Conservation (phyloP, 805 yeast genomes). For the Monosporozyma servazzii region DNA sequence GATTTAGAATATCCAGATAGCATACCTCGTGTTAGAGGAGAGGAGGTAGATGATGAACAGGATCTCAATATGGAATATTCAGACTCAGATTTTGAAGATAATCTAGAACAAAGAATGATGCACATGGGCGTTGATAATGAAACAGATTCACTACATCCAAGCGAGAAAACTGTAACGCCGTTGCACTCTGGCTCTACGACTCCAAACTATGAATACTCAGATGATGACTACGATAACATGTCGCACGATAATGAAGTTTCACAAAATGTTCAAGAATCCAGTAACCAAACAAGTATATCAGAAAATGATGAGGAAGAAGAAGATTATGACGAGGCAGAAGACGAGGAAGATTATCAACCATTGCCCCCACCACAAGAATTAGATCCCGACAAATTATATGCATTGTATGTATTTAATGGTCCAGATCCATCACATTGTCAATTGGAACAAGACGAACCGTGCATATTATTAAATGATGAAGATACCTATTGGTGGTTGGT, state of each 20-base stretch:
- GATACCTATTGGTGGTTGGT: conserved; percentile 98
- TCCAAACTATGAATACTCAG: conserved; percentile 3
- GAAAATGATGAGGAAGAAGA: conserved; percentile 11
- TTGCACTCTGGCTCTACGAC: not conserved
- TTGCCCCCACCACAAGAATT: conserved; percentile 64
- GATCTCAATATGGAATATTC: conserved; percentile 20
- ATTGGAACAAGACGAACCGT: conserved; percentile 71
- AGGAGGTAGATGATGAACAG: not conserved
- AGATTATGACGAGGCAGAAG: conserved; percentile 19
- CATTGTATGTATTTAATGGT: conserved; percentile 78
- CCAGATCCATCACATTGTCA: conserved; percentile 91
- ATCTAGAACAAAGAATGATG: conserved; percentile 24
- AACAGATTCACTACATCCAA: conserved; percentile 2
- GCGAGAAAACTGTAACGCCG: conserved; percentile 1
- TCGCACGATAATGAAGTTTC: conserved; percentile 3
- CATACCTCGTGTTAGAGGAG: not conserved
- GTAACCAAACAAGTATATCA: conserved; percentile 4
- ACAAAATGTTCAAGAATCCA: not conserved
- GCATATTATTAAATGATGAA: conserved; percentile 71
- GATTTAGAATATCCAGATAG: not conserved
- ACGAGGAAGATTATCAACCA: conserved; percentile 36
- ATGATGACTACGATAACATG: conserved; percentile 6
- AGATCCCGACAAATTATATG: conserved; percentile 77
- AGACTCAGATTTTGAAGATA: conserved; percentile 31
- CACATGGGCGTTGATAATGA: conserved; percentile 11